Evolutionary conservation across 2,329 filamentous ascomycete species (phyloP).

Genomic region (Talaromyces verruculosus): DNA sequence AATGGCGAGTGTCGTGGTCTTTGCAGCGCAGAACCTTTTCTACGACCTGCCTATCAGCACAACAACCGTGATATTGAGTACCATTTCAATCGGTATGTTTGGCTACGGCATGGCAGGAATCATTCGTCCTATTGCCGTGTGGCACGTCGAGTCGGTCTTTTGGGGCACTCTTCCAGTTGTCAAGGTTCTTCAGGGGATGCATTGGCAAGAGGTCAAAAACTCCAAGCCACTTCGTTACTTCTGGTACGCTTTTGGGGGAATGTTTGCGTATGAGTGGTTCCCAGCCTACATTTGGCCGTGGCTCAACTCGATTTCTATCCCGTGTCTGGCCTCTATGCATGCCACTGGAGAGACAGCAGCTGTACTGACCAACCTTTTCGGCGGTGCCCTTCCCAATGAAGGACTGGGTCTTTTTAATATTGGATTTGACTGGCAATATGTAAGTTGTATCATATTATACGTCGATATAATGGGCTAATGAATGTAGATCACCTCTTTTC

Average conservation of each 20-base stretch:
- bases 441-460: conserved; percentile 6
- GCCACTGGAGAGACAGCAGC: conserved; percentile 49
- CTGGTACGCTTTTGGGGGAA: conserved; percentile 52
- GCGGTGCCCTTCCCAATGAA: conserved; percentile 54
- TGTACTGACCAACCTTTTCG: conserved; percentile 52
- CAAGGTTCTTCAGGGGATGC: conserved; percentile 56
- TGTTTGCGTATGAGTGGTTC: conserved; percentile 55
- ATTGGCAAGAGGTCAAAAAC: conserved; percentile 54
- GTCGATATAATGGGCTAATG: not conserved
- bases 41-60: conserved; percentile 51
- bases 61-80: conserved; percentile 50
- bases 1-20: conserved; percentile 42
- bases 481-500: conserved; percentile 54
- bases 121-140: conserved; percentile 56
- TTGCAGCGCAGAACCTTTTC: conserved; percentile 54
- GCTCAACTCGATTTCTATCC: conserved; percentile 57
- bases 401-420: conserved; percentile 53
- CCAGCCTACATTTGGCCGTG: conserved; percentile 58
- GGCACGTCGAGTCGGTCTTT: conserved; percentile 58
- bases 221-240: conserved; percentile 55
- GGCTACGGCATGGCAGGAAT: conserved; percentile 57
- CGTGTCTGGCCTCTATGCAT: conserved; percentile 55
- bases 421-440: conserved; percentile 56
- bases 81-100: conserved; percentile 57
- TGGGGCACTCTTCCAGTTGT: conserved; percentile 56